Percentiles rank a stretch among this genome's conserved stretches.
phyloP scores from a whole-genome alignment of 169 alveolate genomes.

The Cryptosporidium ryanae region DNA sequence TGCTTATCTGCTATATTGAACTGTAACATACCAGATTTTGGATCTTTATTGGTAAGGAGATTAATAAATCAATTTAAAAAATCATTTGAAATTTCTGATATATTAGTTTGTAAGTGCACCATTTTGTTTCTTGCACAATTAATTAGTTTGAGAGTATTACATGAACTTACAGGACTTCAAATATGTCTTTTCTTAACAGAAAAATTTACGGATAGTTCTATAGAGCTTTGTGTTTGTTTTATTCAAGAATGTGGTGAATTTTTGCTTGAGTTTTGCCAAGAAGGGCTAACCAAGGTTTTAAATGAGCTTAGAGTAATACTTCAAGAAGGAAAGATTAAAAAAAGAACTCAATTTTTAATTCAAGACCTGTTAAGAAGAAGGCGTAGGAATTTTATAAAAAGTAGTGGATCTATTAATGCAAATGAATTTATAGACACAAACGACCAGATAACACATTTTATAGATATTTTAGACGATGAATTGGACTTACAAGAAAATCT shows the following conservation, averaged over 20 bases:
- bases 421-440: conserved; percentile 96
- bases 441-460: conserved; percentile 96
- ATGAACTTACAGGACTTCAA: conserved; percentile 94
- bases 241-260: conserved; percentile 94
- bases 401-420: conserved; percentile 83
- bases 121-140: conserved; percentile 97
- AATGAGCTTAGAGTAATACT: conserved; percentile 95
- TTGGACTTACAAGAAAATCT: conserved; percentile 93
- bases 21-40: conserved; percentile 98
- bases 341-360: conserved; percentile 95
- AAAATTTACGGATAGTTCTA: conserved; percentile 96
- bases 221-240: conserved; percentile 93
- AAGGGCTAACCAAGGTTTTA: conserved; percentile 93
- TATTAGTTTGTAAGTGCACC: conserved; percentile 93
- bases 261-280: conserved; percentile 91
- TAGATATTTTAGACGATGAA: conserved; percentile 91
- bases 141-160: conserved; percentile 91
- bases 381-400: conserved; percentile 88
- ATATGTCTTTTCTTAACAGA: conserved; percentile 92
- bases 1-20: conserved; percentile 96
- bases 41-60: conserved; percentile 92
- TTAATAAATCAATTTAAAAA: conserved; percentile 92
- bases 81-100: conserved; percentile 93
- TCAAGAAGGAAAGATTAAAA: conserved; percentile 94
- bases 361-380: conserved; percentile 94